Evolutionary conservation across 148 eudicot species (phyloP).

Genomic region (Beta vulgaris): DNA sequence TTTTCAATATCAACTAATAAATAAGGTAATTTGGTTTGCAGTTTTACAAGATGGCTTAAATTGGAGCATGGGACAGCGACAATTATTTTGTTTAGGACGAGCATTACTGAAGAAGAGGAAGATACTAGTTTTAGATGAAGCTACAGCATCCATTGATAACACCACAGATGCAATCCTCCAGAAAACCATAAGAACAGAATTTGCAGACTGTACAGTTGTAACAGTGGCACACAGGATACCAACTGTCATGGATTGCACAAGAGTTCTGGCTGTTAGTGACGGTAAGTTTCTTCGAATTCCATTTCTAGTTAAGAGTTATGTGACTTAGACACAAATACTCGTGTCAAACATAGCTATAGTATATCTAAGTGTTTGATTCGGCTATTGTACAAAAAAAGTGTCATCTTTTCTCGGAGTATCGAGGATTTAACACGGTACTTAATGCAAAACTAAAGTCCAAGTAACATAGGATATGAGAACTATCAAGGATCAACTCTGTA

Average conservation of each 20-base stretch:
- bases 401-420: no score
- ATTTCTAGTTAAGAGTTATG: background rate
- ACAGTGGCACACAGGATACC: conserved; percentile 69
- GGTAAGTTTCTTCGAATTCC: conserved; percentile 23
- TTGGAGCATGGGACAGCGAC: conserved; percentile 71
- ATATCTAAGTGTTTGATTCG: no score
- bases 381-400: no score
- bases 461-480: no score
- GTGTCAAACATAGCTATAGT: no score
- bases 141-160: conserved; percentile 68
- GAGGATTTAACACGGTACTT: no score
- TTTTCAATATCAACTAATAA: background rate
- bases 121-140: conserved; percentile 60
- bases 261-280: conserved; percentile 47
- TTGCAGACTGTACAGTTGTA: conserved; percentile 46
- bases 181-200: conserved; percentile 50
- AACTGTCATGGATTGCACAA: conserved; percentile 58
- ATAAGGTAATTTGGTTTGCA: conserved; percentile 11
- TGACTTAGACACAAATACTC: no score
- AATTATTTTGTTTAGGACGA: conserved; percentile 54
- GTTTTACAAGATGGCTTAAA: conserved; percentile 61
- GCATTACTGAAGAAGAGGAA: conserved; percentile 49
- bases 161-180: conserved; percentile 50
- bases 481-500: no score
- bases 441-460: no score